phyloP scores from a whole-genome alignment of 371 early-diverging fungal genomes.

The Coemansia sp. region DNA sequence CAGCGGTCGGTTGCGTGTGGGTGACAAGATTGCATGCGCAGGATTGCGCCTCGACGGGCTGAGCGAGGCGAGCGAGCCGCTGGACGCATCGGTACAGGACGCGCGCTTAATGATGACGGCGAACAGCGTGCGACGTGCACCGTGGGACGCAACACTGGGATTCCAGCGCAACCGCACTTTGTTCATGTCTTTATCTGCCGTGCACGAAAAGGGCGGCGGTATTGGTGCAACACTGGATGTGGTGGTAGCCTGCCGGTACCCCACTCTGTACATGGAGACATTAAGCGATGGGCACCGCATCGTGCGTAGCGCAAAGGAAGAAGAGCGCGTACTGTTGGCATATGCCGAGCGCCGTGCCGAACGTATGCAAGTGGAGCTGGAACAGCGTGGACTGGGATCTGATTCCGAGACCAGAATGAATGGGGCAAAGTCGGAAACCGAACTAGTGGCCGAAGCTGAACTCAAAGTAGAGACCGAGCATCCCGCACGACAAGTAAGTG shows the following conservation, averaged over 20 bases:
- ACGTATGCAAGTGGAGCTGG: conserved; percentile 17
- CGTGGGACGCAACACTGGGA: conserved; percentile 47
- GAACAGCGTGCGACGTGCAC: conserved; percentile 48
- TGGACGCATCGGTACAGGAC: conserved; percentile 13
- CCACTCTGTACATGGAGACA: conserved; percentile 42
- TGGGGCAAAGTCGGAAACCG: not conserved
- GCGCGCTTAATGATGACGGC: conserved; percentile 24
- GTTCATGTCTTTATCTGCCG: conserved; percentile 32
- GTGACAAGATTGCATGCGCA: conserved; percentile 41
- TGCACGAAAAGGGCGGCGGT: conserved; percentile 34
- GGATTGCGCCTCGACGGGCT: conserved; percentile 30
- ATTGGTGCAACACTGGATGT: conserved; percentile 44
- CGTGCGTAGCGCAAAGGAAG: conserved; percentile 38
- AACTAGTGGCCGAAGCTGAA: not conserved
- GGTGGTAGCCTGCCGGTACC: conserved; percentile 44
- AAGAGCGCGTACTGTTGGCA: conserved; percentile 19
- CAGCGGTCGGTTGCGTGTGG: conserved; percentile 28
- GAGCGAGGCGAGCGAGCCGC: conserved; percentile 33
- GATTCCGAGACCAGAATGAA: not conserved
- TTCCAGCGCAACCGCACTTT: conserved; percentile 22
- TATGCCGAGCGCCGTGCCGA: conserved; percentile 7
- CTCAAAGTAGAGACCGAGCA: conserved; percentile 14
- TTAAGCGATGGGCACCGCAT: conserved; percentile 20
- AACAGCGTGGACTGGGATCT: not conserved
- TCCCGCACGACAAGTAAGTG: conserved; percentile 28